phyloP scores from a whole-genome alignment of 2,329 filamentous ascomycete genomes.

The Talaromyces sp. region DNA sequence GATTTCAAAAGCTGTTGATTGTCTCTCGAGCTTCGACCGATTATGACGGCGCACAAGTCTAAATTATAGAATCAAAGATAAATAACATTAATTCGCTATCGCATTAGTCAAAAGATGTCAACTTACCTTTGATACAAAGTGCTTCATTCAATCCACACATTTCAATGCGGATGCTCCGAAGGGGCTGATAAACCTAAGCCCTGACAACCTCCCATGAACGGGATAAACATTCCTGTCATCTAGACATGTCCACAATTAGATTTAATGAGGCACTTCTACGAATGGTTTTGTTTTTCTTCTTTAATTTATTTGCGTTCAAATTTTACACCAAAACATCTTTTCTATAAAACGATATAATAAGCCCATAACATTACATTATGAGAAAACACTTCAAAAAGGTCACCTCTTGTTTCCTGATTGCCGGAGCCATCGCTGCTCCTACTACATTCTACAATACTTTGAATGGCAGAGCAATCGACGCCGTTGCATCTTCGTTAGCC shows the following conservation, averaged over 20 bases:
- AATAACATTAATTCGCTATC: background rate
- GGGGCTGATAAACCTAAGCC: background rate
- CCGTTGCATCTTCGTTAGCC: background rate
- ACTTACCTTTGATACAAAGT: background rate
- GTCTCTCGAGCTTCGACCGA: too few species aligned
- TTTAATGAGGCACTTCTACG: background rate
- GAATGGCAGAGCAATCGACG: background rate
- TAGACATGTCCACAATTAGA: background rate
- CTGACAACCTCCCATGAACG: background rate
- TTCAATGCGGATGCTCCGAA: background rate
- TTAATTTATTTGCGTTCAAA: background rate
- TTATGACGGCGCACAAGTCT: background rate
- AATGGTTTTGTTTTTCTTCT: background rate
- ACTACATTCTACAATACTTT: background rate
- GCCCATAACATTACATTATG: background rate
- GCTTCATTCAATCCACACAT: background rate
- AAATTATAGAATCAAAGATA: background rate
- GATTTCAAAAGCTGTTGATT: too few species aligned
- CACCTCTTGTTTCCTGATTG: background rate
- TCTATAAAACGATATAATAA: background rate
- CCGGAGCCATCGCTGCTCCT: background rate
- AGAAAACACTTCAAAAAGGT: background rate
- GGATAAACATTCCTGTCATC: background rate
- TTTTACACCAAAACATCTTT: background rate
- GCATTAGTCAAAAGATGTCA: background rate